These are phyloP conservation scores for Coniochaeta sp. DNA, from an alignment of 2,329 filamentous ascomycete species.

Conservation along the genomic window DNA sequence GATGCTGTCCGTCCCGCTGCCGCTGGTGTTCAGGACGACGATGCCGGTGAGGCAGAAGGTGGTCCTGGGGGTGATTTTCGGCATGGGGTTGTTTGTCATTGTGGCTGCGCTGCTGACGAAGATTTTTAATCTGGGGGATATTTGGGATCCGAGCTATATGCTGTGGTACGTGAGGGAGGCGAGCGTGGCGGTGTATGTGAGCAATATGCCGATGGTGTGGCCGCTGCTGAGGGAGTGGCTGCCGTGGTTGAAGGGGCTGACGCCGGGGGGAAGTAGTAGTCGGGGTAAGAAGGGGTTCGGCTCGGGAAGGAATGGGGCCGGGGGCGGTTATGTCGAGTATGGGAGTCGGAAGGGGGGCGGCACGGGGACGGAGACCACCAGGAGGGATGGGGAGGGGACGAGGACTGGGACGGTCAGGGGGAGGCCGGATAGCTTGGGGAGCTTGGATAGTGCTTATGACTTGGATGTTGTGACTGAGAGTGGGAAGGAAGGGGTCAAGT, in stretches of 20 bases:
- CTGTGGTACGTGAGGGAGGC: constrained; percentile 48
- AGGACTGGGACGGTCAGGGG: neutral
- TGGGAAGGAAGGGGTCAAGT: neutral
- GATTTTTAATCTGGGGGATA: constrained; percentile 31
- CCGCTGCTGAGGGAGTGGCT: constrained; percentile 26
- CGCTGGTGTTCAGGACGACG: constrained; percentile 32
- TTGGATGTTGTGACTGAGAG: neutral
- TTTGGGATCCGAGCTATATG: constrained; percentile 26
- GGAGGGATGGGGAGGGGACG: neutral
- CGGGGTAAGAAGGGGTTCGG: neutral
- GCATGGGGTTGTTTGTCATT: constrained; percentile 41
- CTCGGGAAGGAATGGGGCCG: neutral
- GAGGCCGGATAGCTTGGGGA: neutral
- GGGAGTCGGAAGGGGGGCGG: neutral
- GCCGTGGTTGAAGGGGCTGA: constrained; percentile 13
- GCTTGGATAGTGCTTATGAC: neutral
- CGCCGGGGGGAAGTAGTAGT: neutral
- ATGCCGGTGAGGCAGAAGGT: constrained; percentile 36
- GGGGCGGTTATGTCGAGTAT: neutral
- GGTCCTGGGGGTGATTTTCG: constrained; percentile 37
- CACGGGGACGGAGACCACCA: no score
- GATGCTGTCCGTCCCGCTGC: constrained; percentile 39
- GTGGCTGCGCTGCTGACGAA: constrained; percentile 33
- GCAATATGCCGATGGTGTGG: constrained; percentile 47
- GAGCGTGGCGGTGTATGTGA: constrained; percentile 41